Conservation (phyloP, 129 eudicot genomes). For the Flaveria linearis region DNA sequence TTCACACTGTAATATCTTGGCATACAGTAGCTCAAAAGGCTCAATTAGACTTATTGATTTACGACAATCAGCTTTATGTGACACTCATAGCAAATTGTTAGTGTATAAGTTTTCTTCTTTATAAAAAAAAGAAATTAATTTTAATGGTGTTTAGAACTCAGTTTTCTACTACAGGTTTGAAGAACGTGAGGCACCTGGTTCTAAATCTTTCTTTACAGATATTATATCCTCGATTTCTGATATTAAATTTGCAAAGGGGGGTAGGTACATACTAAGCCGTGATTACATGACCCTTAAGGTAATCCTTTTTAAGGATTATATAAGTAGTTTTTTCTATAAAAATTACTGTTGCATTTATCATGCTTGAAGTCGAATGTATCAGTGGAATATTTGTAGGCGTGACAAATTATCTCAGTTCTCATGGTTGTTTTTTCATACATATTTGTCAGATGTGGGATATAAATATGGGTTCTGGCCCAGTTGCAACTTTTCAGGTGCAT, state of each 20-base stretch:
- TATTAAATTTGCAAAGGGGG: slow-evolving; percentile 83
- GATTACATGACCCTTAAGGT: slow-evolving; percentile 99
- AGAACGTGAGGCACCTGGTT: slow-evolving; percentile 83
- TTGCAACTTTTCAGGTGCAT: slow-evolving; percentile 90
- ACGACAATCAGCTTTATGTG: slow-evolving; percentile 93
- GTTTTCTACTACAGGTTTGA: slow-evolving; percentile 62
- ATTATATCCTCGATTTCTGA: slow-evolving; percentile 92
- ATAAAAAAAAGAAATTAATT: neutral
- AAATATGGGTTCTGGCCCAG: slow-evolving; percentile 94
- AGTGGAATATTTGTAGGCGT: neutral
- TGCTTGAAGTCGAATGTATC: neutral
- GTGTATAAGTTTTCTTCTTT: slow-evolving; percentile 34
- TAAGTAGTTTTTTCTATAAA: neutral
- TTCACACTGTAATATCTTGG: slow-evolving; percentile 84
- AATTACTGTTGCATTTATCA: neutral
- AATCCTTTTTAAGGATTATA: neutral
- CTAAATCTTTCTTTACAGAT: slow-evolving; percentile 89
- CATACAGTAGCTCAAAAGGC: slow-evolving; percentile 97
- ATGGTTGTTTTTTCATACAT: slow-evolving; percentile 19
- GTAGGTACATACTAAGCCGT: slow-evolving; percentile 85
- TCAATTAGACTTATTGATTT: slow-evolving; percentile 87
- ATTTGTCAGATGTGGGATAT: slow-evolving; percentile 87
- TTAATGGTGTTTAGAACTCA: neutral
- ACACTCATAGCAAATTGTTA: slow-evolving; percentile 86
- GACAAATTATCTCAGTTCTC: slow-evolving; percentile 17